These are phyloP conservation scores for Penicillium sp. DNA, from an alignment of 2,329 filamentous ascomycete species.

Conservation along the genomic window DNA sequence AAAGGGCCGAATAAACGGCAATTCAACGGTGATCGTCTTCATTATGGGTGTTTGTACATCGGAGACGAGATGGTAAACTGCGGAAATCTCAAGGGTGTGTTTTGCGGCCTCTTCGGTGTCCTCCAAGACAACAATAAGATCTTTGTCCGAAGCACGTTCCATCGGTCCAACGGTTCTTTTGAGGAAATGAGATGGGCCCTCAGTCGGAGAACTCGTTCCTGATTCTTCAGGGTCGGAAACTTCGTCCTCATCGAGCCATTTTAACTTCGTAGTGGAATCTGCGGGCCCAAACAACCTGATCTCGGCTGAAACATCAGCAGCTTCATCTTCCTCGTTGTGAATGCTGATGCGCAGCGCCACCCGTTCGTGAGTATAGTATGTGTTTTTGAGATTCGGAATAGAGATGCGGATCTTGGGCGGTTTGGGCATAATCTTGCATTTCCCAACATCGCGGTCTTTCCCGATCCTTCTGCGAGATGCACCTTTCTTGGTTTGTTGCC, in stretches of 20 bases:
- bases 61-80: conserved; percentile 74
- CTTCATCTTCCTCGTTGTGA: conserved; percentile 78
- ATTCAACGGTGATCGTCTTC: conserved; percentile 66
- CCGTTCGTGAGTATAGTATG: conserved; percentile 83
- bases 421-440: conserved; percentile 75
- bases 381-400: conserved; percentile 60
- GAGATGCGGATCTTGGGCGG: conserved; percentile 86
- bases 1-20: conserved; percentile 79
- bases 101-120: conserved; percentile 53
- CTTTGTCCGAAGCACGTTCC: conserved; percentile 29
- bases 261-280: conserved; percentile 46
- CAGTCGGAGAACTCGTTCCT: conserved; percentile 27
- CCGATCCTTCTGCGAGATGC: conserved; percentile 41
- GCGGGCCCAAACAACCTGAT: conserved; percentile 63
- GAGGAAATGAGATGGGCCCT: conserved; percentile 32
- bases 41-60: conserved; percentile 79
- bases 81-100: conserved; percentile 70
- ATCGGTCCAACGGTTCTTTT: conserved; percentile 37
- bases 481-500: conserved; percentile 39
- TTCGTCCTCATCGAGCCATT: conserved; percentile 46
- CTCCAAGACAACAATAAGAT: conserved; percentile 50
- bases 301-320: conserved; percentile 70
- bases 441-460: conserved; percentile 50
- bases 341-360: conserved; percentile 69
- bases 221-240: conserved; percentile 19